Base-by-base conservation (phyloP, 768 basidiomycete genomes). In the Xanthoconium purpureum region DNA sequence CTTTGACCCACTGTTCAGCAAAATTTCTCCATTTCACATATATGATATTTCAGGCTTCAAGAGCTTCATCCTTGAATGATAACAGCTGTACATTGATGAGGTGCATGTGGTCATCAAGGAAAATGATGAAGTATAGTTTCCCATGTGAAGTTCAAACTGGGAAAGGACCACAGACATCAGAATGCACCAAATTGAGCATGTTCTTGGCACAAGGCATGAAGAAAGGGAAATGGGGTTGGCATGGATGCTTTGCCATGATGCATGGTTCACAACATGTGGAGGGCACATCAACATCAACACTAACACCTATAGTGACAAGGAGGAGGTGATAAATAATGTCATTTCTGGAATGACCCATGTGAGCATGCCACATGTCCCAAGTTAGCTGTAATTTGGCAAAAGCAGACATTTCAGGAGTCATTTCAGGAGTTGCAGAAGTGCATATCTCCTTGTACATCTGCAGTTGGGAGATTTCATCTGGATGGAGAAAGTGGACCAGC, bases 91-190 rank as follows among this genome's bases (percentile, higher is more conserved):
- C 30, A 3, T 42, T 43, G 15, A 60, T 4, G 0, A 52, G 38
- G 6, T 57, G 17, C 1, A 52, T 39, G 20, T 50, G 18, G 14
- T 68, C 57, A 28, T 68, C 61, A 0, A 64, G 59, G 29, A 66
- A 60, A 1, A 58, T 11, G 0, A 62, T 36, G 30, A 63, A 68
- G 46, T 66, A 58, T 4, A 39, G 18, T 6, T 65, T 55, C 0
- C 58, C 56, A 6, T 66, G 57, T 0, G 64, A 60, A 0, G 69
- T 64, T 0, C 17, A 37, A 2, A 60, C 42, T 0, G 64, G 65
- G 17, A 65, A 72, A 0, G 69, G 71, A 0, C 68, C 70, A 47
- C 63, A 69, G 0, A 61, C 50, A 20, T 71, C 66, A n/a, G 66
- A 62, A n/a, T 73, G 71, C 0, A 71, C 47, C 0, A 70, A 55